Base-by-base conservation (phyloP, 2,329 filamentous ascomycete genomes). In the Talaromyces pinophilus region DNA sequence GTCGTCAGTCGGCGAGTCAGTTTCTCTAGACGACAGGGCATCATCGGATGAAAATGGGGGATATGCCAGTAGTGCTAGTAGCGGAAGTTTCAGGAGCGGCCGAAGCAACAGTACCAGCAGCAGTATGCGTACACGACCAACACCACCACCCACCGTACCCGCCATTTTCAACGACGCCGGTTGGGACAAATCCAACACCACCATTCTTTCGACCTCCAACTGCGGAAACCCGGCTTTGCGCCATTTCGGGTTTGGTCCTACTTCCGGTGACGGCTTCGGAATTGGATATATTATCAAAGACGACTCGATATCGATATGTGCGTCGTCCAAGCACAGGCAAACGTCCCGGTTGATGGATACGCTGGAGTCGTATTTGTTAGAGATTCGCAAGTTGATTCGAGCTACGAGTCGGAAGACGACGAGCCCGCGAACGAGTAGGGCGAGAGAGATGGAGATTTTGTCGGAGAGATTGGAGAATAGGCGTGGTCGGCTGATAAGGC, bases 201-300 rank as follows among this genome's bases (percentile, higher is more conserved):
- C 94, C 8, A 92, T 98, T 70, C 83, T 99, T 46, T 96, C 92
- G 6, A 98, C 95, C 0, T 97, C 93, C n/a, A 99, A 99, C 83
- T 99, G 95, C 79, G 95, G 95, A 67, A 99, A 98, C 79, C 95
- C 95, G 0, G 92, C 90, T 0, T 87, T 99, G 19, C 89, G 95
- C 1, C 94, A 98, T 73, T 99, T 99, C 73, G 95, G 95, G 3
- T 99, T 99, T 76, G 95, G 95, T 0, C 95, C 95, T 1, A 96
- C 94, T 0, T 94, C 92, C 0, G 94, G 89, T 1, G 93, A 97
- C 70, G 95, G 95, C 0, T 98, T 98, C 75, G 95, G 95, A 35
- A 97, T 99, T 65, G 95, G 95, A 2, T 99, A 99, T 81, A 98
- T 99, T 74, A 97, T 99, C 85, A 99, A 99, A 80, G 92, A 96